These are phyloP conservation scores for Zostera marina DNA, from an alignment of 116 monocot species.

Conservation along the genomic window DNA sequence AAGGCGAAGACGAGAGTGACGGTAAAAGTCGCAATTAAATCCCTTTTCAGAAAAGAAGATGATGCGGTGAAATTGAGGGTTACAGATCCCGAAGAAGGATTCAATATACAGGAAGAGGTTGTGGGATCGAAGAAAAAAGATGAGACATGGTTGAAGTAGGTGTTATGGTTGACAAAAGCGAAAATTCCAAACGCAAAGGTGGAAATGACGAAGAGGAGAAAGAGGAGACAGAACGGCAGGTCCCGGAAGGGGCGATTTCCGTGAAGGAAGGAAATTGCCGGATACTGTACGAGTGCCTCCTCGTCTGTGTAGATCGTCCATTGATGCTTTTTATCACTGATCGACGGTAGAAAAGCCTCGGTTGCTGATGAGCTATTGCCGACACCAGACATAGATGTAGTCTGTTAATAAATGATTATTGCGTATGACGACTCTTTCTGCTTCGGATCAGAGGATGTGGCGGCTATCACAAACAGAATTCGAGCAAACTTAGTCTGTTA, in stretches of 20 bases:
- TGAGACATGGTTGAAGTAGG: conserved; percentile 18
- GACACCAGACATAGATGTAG: neutral
- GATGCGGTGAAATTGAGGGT: conserved; percentile 4
- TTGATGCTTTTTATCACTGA: neutral
- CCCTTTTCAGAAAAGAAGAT: conserved; percentile 9
- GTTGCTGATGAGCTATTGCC: conserved; percentile 1
- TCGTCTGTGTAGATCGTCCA: conserved; percentile 17
- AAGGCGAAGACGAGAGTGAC: conserved; percentile 32
- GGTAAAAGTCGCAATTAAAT: conserved; percentile 39
- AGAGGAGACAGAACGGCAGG: conserved; percentile 41
- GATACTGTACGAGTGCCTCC: conserved; percentile 29
- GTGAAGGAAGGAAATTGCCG: conserved; percentile 45
- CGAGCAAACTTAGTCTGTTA: too few species aligned
- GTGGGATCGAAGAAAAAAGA: conserved; percentile 33
- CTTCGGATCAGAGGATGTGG: too few species aligned
- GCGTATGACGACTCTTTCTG: too few species aligned
- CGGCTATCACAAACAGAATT: too few species aligned
- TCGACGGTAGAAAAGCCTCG: conserved; percentile 5
- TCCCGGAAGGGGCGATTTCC: conserved; percentile 59
- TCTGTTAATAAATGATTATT: too few species aligned
- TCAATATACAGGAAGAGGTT: conserved; percentile 36
- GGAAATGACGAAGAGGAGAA: conserved; percentile 46
- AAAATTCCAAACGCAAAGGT: conserved; percentile 54
- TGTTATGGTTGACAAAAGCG: conserved; percentile 44
- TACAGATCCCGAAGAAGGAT: neutral